These are phyloP conservation scores for Saccharomycopsis sp. DNA, from an alignment of 805 yeast genomes.

Conservation along the genomic window DNA sequence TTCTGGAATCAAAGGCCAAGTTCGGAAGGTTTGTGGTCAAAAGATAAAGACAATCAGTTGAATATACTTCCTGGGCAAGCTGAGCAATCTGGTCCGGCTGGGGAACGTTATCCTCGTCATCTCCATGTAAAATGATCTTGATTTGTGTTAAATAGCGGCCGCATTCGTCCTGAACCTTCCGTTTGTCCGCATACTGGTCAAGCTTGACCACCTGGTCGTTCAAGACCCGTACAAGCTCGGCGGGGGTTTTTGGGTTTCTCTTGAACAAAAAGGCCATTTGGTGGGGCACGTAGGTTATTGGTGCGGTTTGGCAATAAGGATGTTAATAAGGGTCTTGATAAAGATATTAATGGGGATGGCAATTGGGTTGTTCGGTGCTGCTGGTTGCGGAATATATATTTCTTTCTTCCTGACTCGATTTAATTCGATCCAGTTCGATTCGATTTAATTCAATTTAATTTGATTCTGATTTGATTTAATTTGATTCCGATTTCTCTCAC, in stretches of 20 bases:
- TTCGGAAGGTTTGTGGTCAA: slow-evolving; percentile 53
- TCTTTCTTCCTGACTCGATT: no score
- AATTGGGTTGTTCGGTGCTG: no score
- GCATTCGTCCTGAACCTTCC: slow-evolving; percentile 65
- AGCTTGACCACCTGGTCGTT: slow-evolving; percentile 67
- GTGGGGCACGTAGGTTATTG: not conserved
- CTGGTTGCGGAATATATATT: no score
- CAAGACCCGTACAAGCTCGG: slow-evolving; percentile 70
- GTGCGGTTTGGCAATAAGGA: slow-evolving; percentile 2
- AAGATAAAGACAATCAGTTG: slow-evolving; percentile 58
- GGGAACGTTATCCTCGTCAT: slow-evolving; percentile 49
- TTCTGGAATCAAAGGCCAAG: slow-evolving; percentile 85
- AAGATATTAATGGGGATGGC: no score
- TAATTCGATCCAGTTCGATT: no score
- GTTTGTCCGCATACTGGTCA: slow-evolving; percentile 35
- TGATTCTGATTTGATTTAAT: no score
- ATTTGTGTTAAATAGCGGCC: slow-evolving; percentile 58
- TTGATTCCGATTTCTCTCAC: no score
- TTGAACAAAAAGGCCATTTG: slow-evolving; percentile 86
- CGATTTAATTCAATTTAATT: no score
- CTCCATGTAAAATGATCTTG: slow-evolving; percentile 62
- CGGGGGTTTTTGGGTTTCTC: slow-evolving; percentile 84
- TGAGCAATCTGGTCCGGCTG: slow-evolving; percentile 68
- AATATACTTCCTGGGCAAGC: slow-evolving; percentile 73
- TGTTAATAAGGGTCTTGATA: no score